Evolutionary conservation across 345 rosid genomes (phyloP), one percentile per base, ranked within the genome.

Genomic region (Gossypium mustelinum): DNA sequence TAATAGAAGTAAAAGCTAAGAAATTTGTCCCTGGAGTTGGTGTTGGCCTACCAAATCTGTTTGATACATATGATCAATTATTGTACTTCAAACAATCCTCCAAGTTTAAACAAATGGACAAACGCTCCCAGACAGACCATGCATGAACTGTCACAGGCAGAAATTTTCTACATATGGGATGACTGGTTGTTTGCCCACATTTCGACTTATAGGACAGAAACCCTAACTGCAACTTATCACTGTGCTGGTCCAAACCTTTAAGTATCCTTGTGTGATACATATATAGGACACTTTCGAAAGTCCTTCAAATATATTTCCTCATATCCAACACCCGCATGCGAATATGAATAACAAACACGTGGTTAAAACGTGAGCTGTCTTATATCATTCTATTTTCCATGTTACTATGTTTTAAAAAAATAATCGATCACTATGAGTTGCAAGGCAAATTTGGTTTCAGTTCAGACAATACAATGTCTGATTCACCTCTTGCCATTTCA

Each of bases 401-500:
- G 57, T 75, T 57, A 58, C 22, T 58, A 11, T 58, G 63, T 25
- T 58, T 58, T 58, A 58, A 58, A 29, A 57, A 29, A 29, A 29
- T 4, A 29, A 20, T 34, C 41, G 5, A 34, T 34, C 41, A 34
- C 29, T 47, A 44, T 60, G 55, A 11, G 10, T 68, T 25, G 43
- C 72, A 50, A 68, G 43, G 27, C 18, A 68, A 48, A 50, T 9
- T 27, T 22, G 68, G 69, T 50, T 54, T 43, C 66, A 48, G 18
- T 56, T 56, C 58, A 43, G 75, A 17, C 55, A 41, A 56, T 44
- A 11, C 52, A 18, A 39, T 72, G 34, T 58, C 54, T 72, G 29
- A 22, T 70, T 51, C 60, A 25, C 48, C 48, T n/a, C 44, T 45
- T 81, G 51, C 63, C 3, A 57, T 27, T 66, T 18, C 87, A 94